Base-by-base conservation (phyloP, 768 basidiomycete genomes). In the Lyophyllum decastes region DNA sequence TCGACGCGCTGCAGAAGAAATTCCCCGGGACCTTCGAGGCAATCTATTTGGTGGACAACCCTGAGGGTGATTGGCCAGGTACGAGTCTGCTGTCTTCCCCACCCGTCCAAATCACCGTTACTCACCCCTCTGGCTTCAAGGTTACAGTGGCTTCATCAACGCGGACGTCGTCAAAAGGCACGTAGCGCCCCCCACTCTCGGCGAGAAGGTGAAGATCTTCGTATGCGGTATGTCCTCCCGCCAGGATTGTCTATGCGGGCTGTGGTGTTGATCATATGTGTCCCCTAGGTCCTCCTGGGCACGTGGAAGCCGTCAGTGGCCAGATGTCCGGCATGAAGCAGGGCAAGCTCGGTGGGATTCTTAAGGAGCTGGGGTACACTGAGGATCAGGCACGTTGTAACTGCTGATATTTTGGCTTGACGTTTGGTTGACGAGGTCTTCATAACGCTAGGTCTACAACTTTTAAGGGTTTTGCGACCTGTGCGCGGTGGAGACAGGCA, bases 321-420 rank as follows among this genome's bases (percentile, higher is more conserved):
- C 85, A 89, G 71, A 98, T 98, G 77, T 88, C 85, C 4, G 92
- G 93, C 16, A 84, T 82, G 78, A 86, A 91, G 73, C 95, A 97
- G 72, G 95, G 95, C 24, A 83, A 85, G 59, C 67, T 97, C 19
- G 82, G 80, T 16, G 95, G 95, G 44, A 74, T 89, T n/a, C 80
- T 98, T 48, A 92, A 92, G 73, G 89, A 95, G 62, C 70, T 87
- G 79, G 94, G 93, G 35, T 99, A 96, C 70, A 87, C 79, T 9
- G 80, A 85, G 60, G 89, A 92, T 17, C 94, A 98, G 81, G 95
- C 95, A 55, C 27, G 64, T 55, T 7, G 10, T 52, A 21, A 11
- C 25, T 27, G 19, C 9, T 34, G 30, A 10, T 45, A 43, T 25
- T 12, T 5, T 49, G 30, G 21, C 14, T 44, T n/a, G 24, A 34